Conservation (phyloP, 352 stramenopile genomes). For the Ophiocytium majus region DNA sequence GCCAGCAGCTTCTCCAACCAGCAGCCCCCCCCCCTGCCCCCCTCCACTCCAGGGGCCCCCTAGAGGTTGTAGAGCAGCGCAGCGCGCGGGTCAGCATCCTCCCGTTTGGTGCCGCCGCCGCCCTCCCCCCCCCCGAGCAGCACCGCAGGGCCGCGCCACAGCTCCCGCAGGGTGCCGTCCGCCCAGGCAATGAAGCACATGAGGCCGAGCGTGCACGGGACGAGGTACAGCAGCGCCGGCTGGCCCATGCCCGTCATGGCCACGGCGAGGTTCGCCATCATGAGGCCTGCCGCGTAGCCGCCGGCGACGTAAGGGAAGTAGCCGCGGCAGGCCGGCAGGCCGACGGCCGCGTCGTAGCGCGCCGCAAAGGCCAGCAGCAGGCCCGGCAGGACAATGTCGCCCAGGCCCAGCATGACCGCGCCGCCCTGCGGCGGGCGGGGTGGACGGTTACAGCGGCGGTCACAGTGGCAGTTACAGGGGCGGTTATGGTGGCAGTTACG, state of each 20-base stretch:
- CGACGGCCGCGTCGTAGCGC: conserved; percentile 82
- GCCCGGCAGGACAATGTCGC: conserved; percentile 85
- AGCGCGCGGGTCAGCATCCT: too few relatives aligned
- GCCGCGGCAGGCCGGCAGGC: conserved; percentile 61
- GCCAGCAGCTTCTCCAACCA: too few relatives aligned
- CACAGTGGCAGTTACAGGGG: too few relatives aligned
- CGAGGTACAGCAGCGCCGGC: conserved; percentile 91
- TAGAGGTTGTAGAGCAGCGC: too few relatives aligned
- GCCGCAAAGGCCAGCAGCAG: conserved; percentile 89
- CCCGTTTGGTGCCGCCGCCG: conserved; percentile 65
- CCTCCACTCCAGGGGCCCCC: too few relatives aligned
- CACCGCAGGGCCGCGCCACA: conserved; percentile 76
- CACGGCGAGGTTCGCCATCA: conserved; percentile 87
- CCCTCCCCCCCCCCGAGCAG: conserved; percentile 5
- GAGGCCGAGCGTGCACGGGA: conserved; percentile 82
- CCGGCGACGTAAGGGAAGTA: conserved; percentile 82
- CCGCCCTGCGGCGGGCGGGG: too few relatives aligned
- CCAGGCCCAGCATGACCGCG: conserved; percentile 86
- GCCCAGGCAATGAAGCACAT: conserved; percentile 70
- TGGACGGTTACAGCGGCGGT: too few relatives aligned
- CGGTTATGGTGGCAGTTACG: too few relatives aligned
- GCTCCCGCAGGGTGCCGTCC: conserved; percentile 75
- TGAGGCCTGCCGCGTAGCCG: conserved; percentile 85
- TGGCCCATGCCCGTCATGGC: conserved; percentile 85
- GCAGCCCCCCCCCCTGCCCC: too few relatives aligned